Evolutionary conservation across 768 basidiomycete species (phyloP), one percentile per base, ranked within the genome.

Genomic region (Coprinopsis sp.): DNA sequence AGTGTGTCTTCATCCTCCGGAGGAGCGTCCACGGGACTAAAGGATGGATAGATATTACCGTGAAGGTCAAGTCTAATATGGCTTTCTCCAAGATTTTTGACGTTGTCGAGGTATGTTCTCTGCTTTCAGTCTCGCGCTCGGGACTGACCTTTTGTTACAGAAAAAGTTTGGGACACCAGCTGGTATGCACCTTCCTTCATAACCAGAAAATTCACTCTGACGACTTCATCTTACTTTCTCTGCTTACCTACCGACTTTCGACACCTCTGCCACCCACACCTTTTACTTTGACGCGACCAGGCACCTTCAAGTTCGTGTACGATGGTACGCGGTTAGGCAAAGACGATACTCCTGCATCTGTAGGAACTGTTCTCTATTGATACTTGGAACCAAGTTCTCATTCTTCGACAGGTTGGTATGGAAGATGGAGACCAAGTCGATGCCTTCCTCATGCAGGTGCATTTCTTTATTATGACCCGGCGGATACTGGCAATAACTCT

Each of bases 401-500:
- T 7, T 23, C 29, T 29, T 37, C n/a, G 3, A n/a, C 24, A 84
- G 79, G 51, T 71, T 12, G 70, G 60, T 0, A 78, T 84, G 74
- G 82, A 83, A 51, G 81, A 84, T 27, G 74, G 74, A 2, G 82
- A 85, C 54, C 64, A 72, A 48, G 75, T 85, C 39, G 83, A 85
- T 54, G 81, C 79, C 6, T 64, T 71, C 46, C 54, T 84, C 31
- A 68, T 73, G 50, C 81, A 84, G 69, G 80, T 78, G 46, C 25
- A 71, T 62, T 12, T 27, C 11, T 37, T 33, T 18, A 46, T 14
- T 6, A 27, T 34, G 23, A 40, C 27, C 37, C 19, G 6, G 13
- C 13, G 1, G 13, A 12, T 21, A 21, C 21, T 23, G 14, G 13
- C 10, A 12, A 38, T 38, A 22, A 38, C 37, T 19, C 12, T 7